Percentiles rank a stretch among this genome's conserved stretches.
Conservation (phyloP, 305 asterid genomes). For the Caryopteris hybrid region DNA sequence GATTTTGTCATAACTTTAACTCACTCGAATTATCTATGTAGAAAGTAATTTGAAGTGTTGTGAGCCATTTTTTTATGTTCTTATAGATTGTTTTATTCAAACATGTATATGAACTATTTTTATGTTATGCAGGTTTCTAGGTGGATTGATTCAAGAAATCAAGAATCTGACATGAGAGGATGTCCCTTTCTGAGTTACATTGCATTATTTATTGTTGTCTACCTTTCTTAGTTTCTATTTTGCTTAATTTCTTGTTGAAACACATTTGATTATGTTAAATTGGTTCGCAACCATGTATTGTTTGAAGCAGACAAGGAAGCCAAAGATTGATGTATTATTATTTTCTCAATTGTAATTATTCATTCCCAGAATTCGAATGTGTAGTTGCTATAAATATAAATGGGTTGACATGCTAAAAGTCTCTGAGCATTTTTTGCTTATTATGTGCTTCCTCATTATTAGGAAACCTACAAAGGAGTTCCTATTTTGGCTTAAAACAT, state of each 20-base stretch:
- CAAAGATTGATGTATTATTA: constrained; percentile 12
- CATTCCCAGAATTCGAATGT: not conserved
- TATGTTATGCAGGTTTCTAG: constrained; percentile 33
- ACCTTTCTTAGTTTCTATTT: not conserved
- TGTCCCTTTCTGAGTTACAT: constrained; percentile 18
- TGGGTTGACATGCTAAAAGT: no score
- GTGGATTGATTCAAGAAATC: constrained; percentile 17
- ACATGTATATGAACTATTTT: no score
- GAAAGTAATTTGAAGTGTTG: no score
- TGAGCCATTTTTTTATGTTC: no score
- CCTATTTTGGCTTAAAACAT: no score
- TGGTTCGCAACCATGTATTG: constrained; percentile 4
- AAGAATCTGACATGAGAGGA: constrained; percentile 28
- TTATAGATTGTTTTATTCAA: not conserved
- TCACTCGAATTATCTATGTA: no score
- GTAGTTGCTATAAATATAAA: constrained; percentile 2
- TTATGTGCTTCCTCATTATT: no score
- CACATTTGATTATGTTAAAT: constrained; percentile 18
- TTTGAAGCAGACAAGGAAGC: constrained; percentile 8
- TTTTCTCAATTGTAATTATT: constrained; percentile 15
- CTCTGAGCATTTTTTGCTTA: no score
- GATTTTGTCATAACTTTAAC: no score
- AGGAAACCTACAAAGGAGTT: no score
- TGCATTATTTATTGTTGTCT: not conserved
- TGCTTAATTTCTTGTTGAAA: constrained; percentile 11